phyloP scores from a whole-genome alignment of 257 asterid genomes.

The Capsicum baccatum region DNA sequence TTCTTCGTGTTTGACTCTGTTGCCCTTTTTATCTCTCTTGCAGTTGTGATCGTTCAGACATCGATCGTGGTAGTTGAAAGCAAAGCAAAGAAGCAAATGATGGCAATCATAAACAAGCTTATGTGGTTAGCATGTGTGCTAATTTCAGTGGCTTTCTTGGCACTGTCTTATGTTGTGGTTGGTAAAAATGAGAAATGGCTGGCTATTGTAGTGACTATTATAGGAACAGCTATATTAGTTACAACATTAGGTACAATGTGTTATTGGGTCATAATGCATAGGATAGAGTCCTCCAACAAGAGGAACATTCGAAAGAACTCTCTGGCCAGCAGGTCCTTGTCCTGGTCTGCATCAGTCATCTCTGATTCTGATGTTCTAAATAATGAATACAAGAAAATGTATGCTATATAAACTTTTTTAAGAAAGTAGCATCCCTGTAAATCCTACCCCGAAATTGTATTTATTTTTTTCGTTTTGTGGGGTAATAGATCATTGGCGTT shows the following conservation, averaged over 20 bases:
- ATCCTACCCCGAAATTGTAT: background rate
- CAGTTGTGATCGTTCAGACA: conserved; percentile 60
- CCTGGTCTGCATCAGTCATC: conserved; percentile 52
- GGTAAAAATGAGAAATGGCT: conserved; percentile 50
- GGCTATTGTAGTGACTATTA: conserved; percentile 54
- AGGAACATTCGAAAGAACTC: conserved; percentile 49
- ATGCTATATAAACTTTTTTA: conserved; percentile 57
- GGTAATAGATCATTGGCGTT: conserved; percentile 23
- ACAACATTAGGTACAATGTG: conserved; percentile 57
- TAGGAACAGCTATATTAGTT: conserved; percentile 55
- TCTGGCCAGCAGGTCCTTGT: conserved; percentile 41
- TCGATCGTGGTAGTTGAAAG: conserved; percentile 56
- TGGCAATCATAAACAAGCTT: conserved; percentile 60
- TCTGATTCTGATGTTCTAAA: conserved; percentile 71
- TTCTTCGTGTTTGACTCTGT: conserved; percentile 55
- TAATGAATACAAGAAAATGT: conserved; percentile 72
- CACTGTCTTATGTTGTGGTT: conserved; percentile 50
- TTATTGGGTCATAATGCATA: conserved; percentile 57
- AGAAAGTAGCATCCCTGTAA: conserved; percentile 24
- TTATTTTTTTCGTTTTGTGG: background rate
- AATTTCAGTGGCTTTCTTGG: conserved; percentile 53
- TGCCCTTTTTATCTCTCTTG: conserved; percentile 56
- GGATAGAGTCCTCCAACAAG: conserved; percentile 45
- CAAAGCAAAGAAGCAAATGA: conserved; percentile 63
- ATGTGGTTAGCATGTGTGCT: conserved; percentile 64